Evolutionary conservation across 1,284 basidiomycete species (phyloP).

Genomic region (Heterobasidion irregulare): DNA sequence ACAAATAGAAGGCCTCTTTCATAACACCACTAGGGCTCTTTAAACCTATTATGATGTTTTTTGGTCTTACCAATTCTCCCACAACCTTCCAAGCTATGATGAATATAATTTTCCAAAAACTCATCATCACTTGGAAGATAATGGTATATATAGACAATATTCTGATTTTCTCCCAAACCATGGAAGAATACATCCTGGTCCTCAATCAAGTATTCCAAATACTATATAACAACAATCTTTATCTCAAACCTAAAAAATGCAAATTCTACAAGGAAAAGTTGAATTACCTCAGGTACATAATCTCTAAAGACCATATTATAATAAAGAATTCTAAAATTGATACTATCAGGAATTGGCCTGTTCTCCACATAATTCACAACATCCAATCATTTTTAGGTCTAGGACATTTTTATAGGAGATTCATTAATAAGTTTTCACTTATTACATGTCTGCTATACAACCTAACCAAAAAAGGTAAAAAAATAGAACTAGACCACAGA

Average conservation of each 20-base stretch:
- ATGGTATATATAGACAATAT: too few relatives aligned
- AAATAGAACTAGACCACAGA: too few relatives aligned
- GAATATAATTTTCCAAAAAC: too few relatives aligned
- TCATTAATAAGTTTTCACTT: background rate
- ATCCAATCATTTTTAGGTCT: background rate
- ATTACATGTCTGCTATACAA: background rate
- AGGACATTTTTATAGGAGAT: background rate
- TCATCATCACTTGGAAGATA: too few relatives aligned
- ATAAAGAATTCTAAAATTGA: background rate
- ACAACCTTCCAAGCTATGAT: too few relatives aligned
- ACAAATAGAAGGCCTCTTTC: too few relatives aligned
- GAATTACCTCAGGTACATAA: background rate
- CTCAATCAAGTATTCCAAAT: too few relatives aligned
- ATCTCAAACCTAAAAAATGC: background rate
- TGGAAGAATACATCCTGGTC: too few relatives aligned
- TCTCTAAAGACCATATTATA: background rate
- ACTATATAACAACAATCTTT: background rate
- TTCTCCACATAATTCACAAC: background rate
- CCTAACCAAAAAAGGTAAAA: background rate
- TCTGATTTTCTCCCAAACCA: too few relatives aligned
- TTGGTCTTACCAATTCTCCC: too few relatives aligned
- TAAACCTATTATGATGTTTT: too few relatives aligned
- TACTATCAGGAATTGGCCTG: background rate
- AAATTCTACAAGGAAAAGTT: background rate
- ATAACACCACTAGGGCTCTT: too few relatives aligned